Percentiles rank a stretch among this genome's conserved stretches.
Evolutionary conservation across 1,284 basidiomycete species (phyloP).

Genomic region (Neonothopanus nambi): DNA sequence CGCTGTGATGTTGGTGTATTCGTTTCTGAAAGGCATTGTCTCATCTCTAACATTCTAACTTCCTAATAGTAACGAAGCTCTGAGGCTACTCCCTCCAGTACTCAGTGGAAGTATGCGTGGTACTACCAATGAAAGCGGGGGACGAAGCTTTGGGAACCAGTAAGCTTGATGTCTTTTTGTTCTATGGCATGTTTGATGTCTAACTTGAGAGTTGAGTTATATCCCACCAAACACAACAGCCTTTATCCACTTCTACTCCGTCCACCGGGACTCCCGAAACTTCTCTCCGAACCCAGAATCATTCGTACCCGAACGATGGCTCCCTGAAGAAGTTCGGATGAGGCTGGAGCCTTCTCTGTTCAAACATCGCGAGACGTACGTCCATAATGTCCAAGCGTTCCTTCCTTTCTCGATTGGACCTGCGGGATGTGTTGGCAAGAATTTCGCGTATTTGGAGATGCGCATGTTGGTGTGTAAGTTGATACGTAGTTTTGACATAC

Average conservation of each 20-base stretch:
- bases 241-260: conserved; percentile 35
- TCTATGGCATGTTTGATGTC: neutral
- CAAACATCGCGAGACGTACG: conserved; percentile 23
- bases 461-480: conserved; percentile 35
- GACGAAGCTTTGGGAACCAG: conserved; percentile 30
- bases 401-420: conserved; percentile 41
- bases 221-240: conserved; percentile 42
- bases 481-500: conserved; percentile 32
- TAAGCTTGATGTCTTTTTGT: conserved; percentile 20
- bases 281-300: conserved; percentile 37
- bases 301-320: conserved; percentile 44
- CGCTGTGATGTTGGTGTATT: conserved; percentile 3
- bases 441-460: conserved; percentile 40
- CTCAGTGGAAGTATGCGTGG: conserved; percentile 34
- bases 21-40: neutral
- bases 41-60: neutral
- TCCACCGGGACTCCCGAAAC: conserved; percentile 41
- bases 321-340: conserved; percentile 27
- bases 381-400: conserved; percentile 33
- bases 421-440: conserved; percentile 37
- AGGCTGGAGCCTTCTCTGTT: conserved; percentile 32
- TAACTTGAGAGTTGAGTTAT: conserved; percentile 27
- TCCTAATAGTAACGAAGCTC: conserved; percentile 37
- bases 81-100: conserved; percentile 38
- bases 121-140: conserved; percentile 25